These are phyloP conservation scores for Aspergillus sp. DNA, from an alignment of 2,329 filamentous ascomycete genomes.

Conservation along the genomic window DNA sequence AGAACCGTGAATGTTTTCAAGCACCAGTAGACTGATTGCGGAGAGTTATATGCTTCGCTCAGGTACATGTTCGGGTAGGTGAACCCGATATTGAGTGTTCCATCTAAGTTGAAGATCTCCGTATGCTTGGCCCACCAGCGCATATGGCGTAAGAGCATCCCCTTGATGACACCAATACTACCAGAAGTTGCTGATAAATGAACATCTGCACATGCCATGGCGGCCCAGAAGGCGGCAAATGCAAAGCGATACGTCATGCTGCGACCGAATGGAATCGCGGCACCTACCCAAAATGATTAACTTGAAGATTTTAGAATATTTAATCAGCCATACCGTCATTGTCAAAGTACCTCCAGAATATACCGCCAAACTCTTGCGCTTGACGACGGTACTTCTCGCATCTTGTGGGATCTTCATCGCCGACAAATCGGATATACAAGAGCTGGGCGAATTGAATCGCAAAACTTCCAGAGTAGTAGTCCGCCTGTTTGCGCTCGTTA, in stretches of 20 bases:
- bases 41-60: conserved; percentile 58
- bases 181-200: conserved; percentile 39
- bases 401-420: conserved; percentile 42
- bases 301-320: too few species aligned
- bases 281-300: conserved; percentile 33
- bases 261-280: conserved; percentile 54
- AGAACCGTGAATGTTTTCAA: conserved; percentile 52
- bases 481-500: conserved; percentile 38
- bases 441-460: conserved; percentile 55
- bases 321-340: conserved; percentile 33
- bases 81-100: conserved; percentile 52
- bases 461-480: conserved; percentile 57
- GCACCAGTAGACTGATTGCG: conserved; percentile 57
- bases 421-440: conserved; percentile 46
- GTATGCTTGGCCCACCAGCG: conserved; percentile 50
- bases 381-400: conserved; percentile 38
- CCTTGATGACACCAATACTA: conserved; percentile 45
- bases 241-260: conserved; percentile 55
- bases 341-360: conserved; percentile 53
- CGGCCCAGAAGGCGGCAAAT: conserved; percentile 51
- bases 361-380: conserved; percentile 43
- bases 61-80: conserved; percentile 54
- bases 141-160: conserved; percentile 51
- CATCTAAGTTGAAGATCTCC: conserved; percentile 51
- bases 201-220: conserved; percentile 45